Base-by-base conservation (phyloP, 2,329 filamentous ascomycete species). In the Tolypocladium sp. region DNA sequence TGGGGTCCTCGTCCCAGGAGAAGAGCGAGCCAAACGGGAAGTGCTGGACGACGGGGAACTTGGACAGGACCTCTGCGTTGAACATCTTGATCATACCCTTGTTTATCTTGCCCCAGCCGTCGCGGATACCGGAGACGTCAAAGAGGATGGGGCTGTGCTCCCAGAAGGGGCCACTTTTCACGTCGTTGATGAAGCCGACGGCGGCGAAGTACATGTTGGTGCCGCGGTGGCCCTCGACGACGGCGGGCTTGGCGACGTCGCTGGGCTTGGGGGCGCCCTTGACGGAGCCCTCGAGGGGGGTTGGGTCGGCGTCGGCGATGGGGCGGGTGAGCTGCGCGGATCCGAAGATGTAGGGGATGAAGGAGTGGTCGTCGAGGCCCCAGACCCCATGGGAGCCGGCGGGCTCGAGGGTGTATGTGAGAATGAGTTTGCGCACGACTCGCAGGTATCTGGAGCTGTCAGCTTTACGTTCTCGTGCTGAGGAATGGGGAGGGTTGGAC, bases 51-150 rank as follows among this genome's bases (percentile, higher is more conserved):
- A 99, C 94, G 3, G 94, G 94, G 69, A 97, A 97, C 73, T 99
- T 99, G 44, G 90, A 91, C 17, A 99, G 79, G 3, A 99, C 94
- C 76, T 99, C 94, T 22, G 91, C 94, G 65, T 95, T 92, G 77
- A 93, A 99, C 94, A 99, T 99, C 75, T 97, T 99, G 68, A 99
- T 85, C 94, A 99, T 97, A 57, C 94, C 94, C 87, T 92, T 92
- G 75, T 99, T 97, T 69, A 99, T 96, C 78, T 99, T 99, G 41
- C 90, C 94, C 94, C 94, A 99, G n/a, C 94, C 90, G 59, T 88
- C 87, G 65, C 85, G 86, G 63, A 99, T 89, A 13, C 94, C 94
- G 0, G 91, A 96, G 49, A 99, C 91, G 72, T 99, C 92, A 71
- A 89, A 99, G 15, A 99, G 77, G 64, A 96, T 93, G 0, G 93